These are phyloP conservation scores for Aspergillus felis DNA, from an alignment of 2,329 filamentous ascomycete species.

Conservation along the genomic window DNA sequence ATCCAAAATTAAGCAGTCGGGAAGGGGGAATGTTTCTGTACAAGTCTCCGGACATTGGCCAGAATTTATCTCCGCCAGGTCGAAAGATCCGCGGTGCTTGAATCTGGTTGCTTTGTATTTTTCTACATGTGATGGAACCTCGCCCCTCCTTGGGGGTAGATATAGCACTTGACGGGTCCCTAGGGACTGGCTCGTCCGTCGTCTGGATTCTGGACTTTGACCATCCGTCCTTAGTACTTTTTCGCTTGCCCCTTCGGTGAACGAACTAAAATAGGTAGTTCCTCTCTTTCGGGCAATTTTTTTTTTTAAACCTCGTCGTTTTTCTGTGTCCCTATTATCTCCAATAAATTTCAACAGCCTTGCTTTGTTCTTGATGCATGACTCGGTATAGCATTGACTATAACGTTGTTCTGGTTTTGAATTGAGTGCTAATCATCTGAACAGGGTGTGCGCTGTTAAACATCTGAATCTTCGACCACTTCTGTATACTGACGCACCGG, in stretches of 20 bases:
- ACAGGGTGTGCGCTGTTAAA: neutral
- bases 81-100: slow-evolving; percentile 9
- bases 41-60: neutral
- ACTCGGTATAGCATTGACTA: neutral
- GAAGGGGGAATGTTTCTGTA: slow-evolving; percentile 2
- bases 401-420: neutral
- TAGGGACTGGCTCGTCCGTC: neutral
- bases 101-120: neutral
- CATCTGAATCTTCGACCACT: neutral
- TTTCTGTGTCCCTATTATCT: neutral
- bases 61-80: neutral
- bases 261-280: neutral
- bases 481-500: neutral
- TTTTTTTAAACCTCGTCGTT: neutral
- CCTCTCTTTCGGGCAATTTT: neutral
- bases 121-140: slow-evolving; percentile 11
- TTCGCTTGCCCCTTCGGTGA: neutral
- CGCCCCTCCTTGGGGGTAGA: slow-evolving; percentile 1
- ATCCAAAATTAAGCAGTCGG: slow-evolving; percentile 1
- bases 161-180: slow-evolving; percentile 5
- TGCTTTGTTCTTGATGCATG: neutral
- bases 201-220: neutral
- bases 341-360: neutral
- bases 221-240: neutral
- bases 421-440: neutral